Conservation (phyloP, 2,329 filamentous ascomycete genomes). For the Penicillium sp. region DNA sequence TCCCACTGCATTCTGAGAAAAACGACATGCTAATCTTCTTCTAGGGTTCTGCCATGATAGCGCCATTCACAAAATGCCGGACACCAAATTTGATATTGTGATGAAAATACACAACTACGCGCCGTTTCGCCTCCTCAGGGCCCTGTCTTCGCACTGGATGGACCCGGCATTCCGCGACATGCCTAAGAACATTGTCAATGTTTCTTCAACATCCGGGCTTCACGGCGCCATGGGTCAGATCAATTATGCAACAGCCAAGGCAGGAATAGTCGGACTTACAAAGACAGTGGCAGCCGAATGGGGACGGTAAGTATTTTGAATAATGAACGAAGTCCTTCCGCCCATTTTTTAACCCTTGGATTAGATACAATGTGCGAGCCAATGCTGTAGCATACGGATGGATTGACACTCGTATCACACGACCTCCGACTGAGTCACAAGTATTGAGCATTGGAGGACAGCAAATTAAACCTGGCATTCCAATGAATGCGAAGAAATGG, state of each 20-base stretch:
- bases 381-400: slow-evolving; percentile 81
- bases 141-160: slow-evolving; percentile 59
- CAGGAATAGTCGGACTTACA: slow-evolving; percentile 58
- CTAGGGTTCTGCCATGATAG: slow-evolving; percentile 24
- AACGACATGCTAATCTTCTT: not conserved
- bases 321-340: too few species aligned
- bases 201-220: slow-evolving; percentile 59
- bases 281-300: slow-evolving; percentile 63
- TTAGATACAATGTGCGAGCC: slow-evolving; percentile 60
- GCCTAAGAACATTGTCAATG: slow-evolving; percentile 55
- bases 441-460: slow-evolving; percentile 69
- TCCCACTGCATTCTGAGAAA: not conserved
- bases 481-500: slow-evolving; percentile 22
- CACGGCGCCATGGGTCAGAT: slow-evolving; percentile 61
- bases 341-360: not conserved
- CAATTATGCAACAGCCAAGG: slow-evolving; percentile 61
- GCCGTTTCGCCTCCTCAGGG: slow-evolving; percentile 60
- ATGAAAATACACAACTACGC: slow-evolving; percentile 59
- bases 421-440: slow-evolving; percentile 72
- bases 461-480: slow-evolving; percentile 42
- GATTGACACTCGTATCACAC: slow-evolving; percentile 73
- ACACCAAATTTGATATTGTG: slow-evolving; percentile 50
- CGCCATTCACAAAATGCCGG: slow-evolving; percentile 24
- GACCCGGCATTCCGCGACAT: slow-evolving; percentile 34
- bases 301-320: slow-evolving; percentile 41